Conservation (phyloP, 345 rosid species). For the Euphorbia peplus region DNA sequence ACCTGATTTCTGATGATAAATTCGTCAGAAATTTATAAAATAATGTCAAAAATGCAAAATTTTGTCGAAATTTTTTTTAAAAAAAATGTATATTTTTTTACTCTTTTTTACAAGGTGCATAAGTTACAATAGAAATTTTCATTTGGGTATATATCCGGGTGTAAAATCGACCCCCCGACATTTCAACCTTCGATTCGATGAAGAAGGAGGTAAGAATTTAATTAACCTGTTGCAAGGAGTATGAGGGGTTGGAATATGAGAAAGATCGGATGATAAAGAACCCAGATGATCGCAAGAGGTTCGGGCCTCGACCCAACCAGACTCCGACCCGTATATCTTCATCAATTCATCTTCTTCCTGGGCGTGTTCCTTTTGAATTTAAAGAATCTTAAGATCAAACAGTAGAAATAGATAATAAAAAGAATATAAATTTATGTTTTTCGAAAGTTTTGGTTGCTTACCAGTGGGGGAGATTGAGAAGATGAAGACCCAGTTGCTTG, state of each 20-base stretch:
- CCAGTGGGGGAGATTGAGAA: conserved; percentile 8
- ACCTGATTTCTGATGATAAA: no score
- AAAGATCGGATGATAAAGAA: conserved; percentile 57
- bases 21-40: no score
- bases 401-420: neutral
- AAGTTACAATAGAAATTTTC: no score
- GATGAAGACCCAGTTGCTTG: conserved; percentile 15
- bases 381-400: neutral
- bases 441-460: neutral
- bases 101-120: no score
- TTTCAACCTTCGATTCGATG: neutral
- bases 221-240: conserved; percentile 69
- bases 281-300: conserved; percentile 73
- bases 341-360: conserved; percentile 39
- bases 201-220: neutral
- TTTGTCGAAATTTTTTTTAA: no score
- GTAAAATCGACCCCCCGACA: no score
- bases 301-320: conserved; percentile 92
- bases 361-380: conserved; percentile 26
- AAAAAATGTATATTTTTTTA: no score
- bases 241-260: conserved; percentile 60
- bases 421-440: neutral
- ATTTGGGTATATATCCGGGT: no score
- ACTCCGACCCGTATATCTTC: conserved; percentile 51
- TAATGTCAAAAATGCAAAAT: no score